phyloP scores from a whole-genome alignment of 2,329 filamentous ascomycete species.

The Neopestalotiopsis clavispora region DNA sequence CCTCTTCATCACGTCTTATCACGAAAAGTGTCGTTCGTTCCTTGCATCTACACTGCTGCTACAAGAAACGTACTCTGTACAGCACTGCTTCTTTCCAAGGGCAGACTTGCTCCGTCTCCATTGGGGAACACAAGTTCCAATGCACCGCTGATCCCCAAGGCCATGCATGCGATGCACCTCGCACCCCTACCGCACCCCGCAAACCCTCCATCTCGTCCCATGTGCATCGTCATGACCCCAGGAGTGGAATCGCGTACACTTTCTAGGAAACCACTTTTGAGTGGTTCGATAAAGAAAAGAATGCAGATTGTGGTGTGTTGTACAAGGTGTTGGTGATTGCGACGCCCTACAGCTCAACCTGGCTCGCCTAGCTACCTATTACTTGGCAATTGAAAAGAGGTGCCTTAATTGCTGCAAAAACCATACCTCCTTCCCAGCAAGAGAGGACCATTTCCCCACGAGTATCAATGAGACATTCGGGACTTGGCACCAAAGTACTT shows the following conservation, averaged over 20 bases:
- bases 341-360: too few relatives aligned
- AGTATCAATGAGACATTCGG: too few relatives aligned
- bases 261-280: background rate
- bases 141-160: background rate
- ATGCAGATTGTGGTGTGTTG: background rate
- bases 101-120: too few relatives aligned
- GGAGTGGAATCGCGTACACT: background rate
- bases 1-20: conserved; percentile 7
- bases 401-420: too few relatives aligned
- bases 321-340: background rate
- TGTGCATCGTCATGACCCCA: background rate
- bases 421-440: too few relatives aligned
- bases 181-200: background rate
- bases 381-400: too few relatives aligned
- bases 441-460: too few relatives aligned
- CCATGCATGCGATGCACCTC: background rate
- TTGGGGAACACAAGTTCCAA: too few relatives aligned
- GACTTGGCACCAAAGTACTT: too few relatives aligned
- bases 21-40: background rate
- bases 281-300: background rate
- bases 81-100: too few relatives aligned
- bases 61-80: too few relatives aligned
- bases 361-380: too few relatives aligned
- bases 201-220: background rate
- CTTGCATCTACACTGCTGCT: background rate